Base-by-base conservation (phyloP, 345 rosid species). In the Hibiscus tridactylites region DNA sequence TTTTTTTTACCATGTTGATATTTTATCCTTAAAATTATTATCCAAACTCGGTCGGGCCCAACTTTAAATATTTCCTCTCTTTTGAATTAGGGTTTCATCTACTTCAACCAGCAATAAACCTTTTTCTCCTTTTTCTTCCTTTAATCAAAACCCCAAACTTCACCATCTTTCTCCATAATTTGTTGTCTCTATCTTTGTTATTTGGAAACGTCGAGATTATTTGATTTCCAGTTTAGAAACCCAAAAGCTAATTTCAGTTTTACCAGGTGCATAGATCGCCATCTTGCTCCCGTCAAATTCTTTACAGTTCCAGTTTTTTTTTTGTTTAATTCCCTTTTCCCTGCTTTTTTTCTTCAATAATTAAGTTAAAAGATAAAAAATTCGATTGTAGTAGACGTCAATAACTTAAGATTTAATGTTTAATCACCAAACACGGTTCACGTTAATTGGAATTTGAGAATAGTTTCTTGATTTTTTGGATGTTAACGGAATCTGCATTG, bases 241-340 rank as follows among this genome's bases (percentile, higher is more conserved):
- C 13, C 5, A 12, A 11, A 21, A 2, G 6, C 15, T 2, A 1
- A 10, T 56, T 57, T 57, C 17, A 12, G 7, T 15, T 7, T 65
- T 46, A 15, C 39, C 70, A 47, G 70, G 39, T 66, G 70, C 70
- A 66, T 12, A 44, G 10, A 66, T 66, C 57, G 61, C 24, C 61
- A 11, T 66, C 3, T 47, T 50, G 6, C 56, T 66, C 57, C 52
- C 70, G 39, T 47, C 37, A 47, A 46, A 12, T 24, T 46, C 13
- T 24, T 47, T 47, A 66, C 57, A 26, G 4, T 47, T n/a, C 12
- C 57, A 66, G 70, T 58, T 66, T 17, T 37, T 21, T 39, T 64
- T 24, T 44, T 65, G 13, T 21, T 44, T 3, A 62, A 6, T 6
- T 26, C 17, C 6, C 3, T 66, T 42, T 1, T 66, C 7, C n/a